phyloP scores from a whole-genome alignment of 108 stramenopile species.

The Cyclotella kingstonii region DNA sequence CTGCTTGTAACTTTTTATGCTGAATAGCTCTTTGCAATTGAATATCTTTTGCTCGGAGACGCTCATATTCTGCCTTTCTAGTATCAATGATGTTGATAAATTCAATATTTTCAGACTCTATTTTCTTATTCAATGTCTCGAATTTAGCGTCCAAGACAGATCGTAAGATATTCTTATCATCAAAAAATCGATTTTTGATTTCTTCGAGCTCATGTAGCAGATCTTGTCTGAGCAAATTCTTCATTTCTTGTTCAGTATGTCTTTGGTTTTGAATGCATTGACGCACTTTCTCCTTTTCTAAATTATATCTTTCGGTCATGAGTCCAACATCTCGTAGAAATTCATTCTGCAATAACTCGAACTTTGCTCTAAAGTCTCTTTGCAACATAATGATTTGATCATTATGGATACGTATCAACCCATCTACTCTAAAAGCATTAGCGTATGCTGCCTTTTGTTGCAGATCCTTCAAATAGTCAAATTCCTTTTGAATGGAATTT shows the following conservation, averaged over 20 bases:
- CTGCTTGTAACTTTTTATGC: constrained; percentile 19
- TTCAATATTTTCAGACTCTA: constrained; percentile 24
- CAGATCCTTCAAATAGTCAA: constrained; percentile 21
- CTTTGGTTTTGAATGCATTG: constrained; percentile 15
- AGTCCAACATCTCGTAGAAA: constrained; percentile 10
- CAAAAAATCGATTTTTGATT: constrained; percentile 29
- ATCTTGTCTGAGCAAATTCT: constrained; percentile 18
- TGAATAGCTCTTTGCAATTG: constrained; percentile 29
- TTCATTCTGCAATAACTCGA: constrained; percentile 21
- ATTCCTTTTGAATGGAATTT: constrained; percentile 29
- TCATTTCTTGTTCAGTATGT: constrained; percentile 11
- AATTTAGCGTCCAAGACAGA: constrained; percentile 23
- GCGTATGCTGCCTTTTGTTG: constrained; percentile 29
- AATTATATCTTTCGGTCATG: constrained; percentile 21
- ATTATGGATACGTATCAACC: constrained; percentile 31
- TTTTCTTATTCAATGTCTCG: constrained; percentile 30
- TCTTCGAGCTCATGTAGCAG: constrained; percentile 35
- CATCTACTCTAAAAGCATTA: constrained; percentile 32
- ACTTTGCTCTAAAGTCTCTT: constrained; percentile 23
- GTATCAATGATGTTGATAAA: constrained; percentile 30
- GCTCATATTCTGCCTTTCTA: constrained; percentile 18
- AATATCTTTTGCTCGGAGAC: constrained; percentile 27
- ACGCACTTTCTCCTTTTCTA: constrained; percentile 19
- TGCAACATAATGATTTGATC: constrained; percentile 31
- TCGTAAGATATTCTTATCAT: constrained; percentile 17